Evolutionary conservation across 345 rosid genomes (phyloP), one percentile per base, ranked within the genome.

Genomic region (Salix arbutifolia): DNA sequence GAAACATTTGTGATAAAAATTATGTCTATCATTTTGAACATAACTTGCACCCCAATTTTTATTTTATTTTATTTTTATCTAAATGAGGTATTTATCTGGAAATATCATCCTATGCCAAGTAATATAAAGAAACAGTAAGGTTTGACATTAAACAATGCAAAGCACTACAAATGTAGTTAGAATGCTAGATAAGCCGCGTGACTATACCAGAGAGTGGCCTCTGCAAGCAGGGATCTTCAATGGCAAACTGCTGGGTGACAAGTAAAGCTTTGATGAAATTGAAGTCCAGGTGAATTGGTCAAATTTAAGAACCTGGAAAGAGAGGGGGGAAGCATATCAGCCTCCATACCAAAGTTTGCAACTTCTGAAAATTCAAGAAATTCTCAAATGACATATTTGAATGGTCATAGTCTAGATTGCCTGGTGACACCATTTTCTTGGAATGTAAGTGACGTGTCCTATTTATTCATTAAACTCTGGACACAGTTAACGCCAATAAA

Each of bases 181-280:
- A 50, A 37, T 21, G 46, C 38, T 62, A 35, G 31, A 73, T n/a
- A 81, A 65, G 44, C 13, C 10, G 9, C 31, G 31, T 26, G 82
- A 65, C 37, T 56, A 26, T 91, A 96, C 99, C 97, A 96, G 85
- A 85, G 92, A 77, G 73, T 93, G 99, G 84, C 99, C 99, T 83
- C 81, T 94, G 97, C 99, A 93, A 44, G 98, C 87, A 83, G 97
- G 99, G 73, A 96, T 96, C 88, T 92, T 96, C 46, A 96, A 78
- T 23, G 99, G 97, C 72, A 96, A 85, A 85, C 90, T 93, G 87
- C 92, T 93, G 40, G 97, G 98, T 31, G 99, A 93, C 86, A 92
- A 82, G 86, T 88, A 96, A 72, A 89, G 96, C 82, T 96, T 96
- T 4, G 99, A 93, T 77, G 98, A 89, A 56, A 89, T 92, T 8